Evolutionary conservation across 768 basidiomycete species (phyloP), one percentile per base, ranked within the genome.

Genomic region (Boletus subcaerulescens): DNA sequence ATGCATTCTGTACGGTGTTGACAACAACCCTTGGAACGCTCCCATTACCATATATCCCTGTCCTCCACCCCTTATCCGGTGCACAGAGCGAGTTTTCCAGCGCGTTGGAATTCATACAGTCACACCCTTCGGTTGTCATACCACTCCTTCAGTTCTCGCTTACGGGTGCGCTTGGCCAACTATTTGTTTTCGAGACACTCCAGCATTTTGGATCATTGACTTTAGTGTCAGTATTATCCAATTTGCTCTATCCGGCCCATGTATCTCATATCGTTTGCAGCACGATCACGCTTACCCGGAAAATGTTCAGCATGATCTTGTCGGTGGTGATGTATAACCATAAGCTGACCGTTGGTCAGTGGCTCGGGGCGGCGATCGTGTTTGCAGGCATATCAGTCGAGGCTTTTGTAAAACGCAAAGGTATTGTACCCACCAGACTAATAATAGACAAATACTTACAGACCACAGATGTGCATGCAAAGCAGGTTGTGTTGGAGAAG

Each of bases 181-280:
- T 98, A 8, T 99, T 99, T 74, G 98, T 99, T 57, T 99, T 98
- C 58, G 95, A 96, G 76, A 97, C 95, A 0, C 74, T 93, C 58
- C 88, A 92, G 56, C 89, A 91, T 66, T 96, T 94, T 66, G 93
- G 93, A 22, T 91, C 89, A 2, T 76, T 96, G 55, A 94, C 93
- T 4, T 75, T 95, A 32, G 90, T 92, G 91, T 93, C 78, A 54
- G 83, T 74, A n/a, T 26, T 41, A 46, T 38, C 22, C 12, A 41
- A 3, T n/a, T 5, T 45, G 44, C 29, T 44, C 12, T 57, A 54
- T 17, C 8, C 13, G 32, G 4, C 9, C 17, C 4, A 51, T 54
- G 7, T 47, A 38, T 60, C 57, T 52, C 32, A 58, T 39, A 45
- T 32, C 4, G 7, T 56, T 40, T 51, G 12, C 69, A 93, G 91